Evolutionary conservation across 306 rosid genomes (phyloP).

Genomic region (Castanea mollissima): DNA sequence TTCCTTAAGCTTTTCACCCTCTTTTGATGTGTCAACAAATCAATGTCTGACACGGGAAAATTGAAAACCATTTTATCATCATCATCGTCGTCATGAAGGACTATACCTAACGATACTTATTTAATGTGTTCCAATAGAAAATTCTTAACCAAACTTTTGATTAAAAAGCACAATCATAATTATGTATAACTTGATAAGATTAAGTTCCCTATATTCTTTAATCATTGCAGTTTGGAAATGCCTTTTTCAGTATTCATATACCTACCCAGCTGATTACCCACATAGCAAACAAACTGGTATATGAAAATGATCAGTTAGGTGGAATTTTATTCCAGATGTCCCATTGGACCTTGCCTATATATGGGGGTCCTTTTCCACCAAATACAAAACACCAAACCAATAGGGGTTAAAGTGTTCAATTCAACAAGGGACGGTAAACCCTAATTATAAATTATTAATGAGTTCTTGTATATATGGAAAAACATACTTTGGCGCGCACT

Average conservation of each 20-base stretch:
- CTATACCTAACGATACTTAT: slow-evolving; percentile 5
- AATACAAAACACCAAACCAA: not conserved
- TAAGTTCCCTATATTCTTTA: not conserved
- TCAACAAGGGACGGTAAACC: not conserved
- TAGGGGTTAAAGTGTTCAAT: not conserved
- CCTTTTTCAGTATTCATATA: not conserved
- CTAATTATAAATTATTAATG: too few species aligned
- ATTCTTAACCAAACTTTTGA: slow-evolving; percentile 8
- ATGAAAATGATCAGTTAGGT: slow-evolving; percentile 16
- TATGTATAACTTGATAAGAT: not conserved
- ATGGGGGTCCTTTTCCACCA: slow-evolving; percentile 21
- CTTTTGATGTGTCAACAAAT: slow-evolving; percentile 31
- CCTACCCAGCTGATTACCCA: not conserved
- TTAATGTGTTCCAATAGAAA: not conserved
- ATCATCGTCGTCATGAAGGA: not conserved
- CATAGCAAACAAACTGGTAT: not conserved
- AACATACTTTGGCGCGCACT: too few species aligned
- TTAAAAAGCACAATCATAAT: not conserved
- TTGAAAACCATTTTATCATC: not conserved
- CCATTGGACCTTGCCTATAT: not conserved
- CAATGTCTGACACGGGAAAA: slow-evolving; percentile 19
- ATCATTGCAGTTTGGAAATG: not conserved
- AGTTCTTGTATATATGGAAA: too few species aligned
- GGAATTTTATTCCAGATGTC: not conserved
- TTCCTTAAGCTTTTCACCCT: slow-evolving; percentile 17